A percentile compares a stretch with the other conserved stretches of the same genome.
Evolutionary conservation across 495 filamentous ascomycete species (phyloP).

Genomic region (Platismatia glauca): DNA sequence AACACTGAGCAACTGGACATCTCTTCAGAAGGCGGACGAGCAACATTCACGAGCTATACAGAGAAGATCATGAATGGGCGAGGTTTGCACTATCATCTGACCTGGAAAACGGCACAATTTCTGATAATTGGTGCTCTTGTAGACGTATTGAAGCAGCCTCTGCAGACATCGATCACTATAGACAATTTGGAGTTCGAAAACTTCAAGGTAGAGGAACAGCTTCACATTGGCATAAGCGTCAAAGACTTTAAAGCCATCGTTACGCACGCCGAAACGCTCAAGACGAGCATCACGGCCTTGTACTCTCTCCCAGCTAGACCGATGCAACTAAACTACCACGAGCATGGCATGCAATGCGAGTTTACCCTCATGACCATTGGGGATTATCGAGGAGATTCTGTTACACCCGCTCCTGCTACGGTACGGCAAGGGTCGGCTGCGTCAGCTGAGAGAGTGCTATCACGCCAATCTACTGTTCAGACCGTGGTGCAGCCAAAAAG

Average conservation of each 20-base stretch:
- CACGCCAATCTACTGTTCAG: slow-evolving; percentile 23
- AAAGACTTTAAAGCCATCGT: slow-evolving; percentile 94
- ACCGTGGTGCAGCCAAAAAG: slow-evolving; percentile 2
- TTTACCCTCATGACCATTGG: slow-evolving; percentile 93
- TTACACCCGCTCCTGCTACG: slow-evolving; percentile 32
- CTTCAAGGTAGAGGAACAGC: slow-evolving; percentile 64
- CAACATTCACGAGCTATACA: slow-evolving; percentile 87
- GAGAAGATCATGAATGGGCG: slow-evolving; percentile 80
- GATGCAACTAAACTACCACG: slow-evolving; percentile 69
- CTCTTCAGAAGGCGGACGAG: slow-evolving; percentile 58
- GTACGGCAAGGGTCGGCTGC: slow-evolving; percentile 31
- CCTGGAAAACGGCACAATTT: background rate
- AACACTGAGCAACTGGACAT: slow-evolving; percentile 90
- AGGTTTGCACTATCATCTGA: slow-evolving; percentile 39
- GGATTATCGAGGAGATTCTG: slow-evolving; percentile 44
- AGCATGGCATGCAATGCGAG: slow-evolving; percentile 68
- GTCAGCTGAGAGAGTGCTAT: slow-evolving; percentile 31
- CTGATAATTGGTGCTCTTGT: slow-evolving; percentile 15
- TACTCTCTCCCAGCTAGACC: slow-evolving; percentile 77
- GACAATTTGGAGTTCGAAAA: slow-evolving; percentile 81
- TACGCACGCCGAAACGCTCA: slow-evolving; percentile 69
- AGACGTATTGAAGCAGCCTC: slow-evolving; percentile 88
- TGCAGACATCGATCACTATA: slow-evolving; percentile 84
- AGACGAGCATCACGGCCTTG: slow-evolving; percentile 58
- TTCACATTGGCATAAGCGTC: slow-evolving; percentile 82